These are phyloP conservation scores for Venturia aucupariae DNA, from an alignment of 2,329 filamentous ascomycete genomes.

Conservation along the genomic window DNA sequence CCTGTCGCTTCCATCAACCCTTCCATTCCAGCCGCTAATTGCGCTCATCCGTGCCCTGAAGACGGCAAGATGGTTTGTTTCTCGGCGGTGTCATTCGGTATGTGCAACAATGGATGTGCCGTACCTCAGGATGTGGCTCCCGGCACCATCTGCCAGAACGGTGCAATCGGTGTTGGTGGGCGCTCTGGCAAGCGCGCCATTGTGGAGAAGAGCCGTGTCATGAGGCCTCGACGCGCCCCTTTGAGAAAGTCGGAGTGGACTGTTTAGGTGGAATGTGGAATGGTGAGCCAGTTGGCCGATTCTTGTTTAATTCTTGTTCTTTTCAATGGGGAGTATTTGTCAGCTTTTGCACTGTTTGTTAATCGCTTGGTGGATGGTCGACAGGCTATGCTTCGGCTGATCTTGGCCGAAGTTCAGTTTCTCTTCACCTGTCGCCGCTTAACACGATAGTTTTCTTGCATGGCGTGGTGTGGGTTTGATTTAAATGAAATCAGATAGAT, in stretches of 20 bases:
- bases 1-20: neutral
- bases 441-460: neutral
- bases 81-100: conserved; percentile 15
- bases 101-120: conserved; percentile 18
- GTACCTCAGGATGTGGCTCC: conserved; percentile 27
- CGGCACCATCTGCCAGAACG: conserved; percentile 36
- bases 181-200: neutral
- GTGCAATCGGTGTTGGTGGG: conserved; percentile 26
- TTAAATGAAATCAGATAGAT: neutral
- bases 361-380: neutral
- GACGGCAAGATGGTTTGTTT: conserved; percentile 17
- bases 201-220: neutral
- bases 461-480: neutral
- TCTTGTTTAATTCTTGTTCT: neutral
- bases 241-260: neutral
- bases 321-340: neutral
- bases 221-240: conserved; percentile 2
- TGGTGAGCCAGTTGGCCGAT: neutral
- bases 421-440: neutral
- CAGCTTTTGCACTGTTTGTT: neutral
- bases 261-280: conserved; percentile 2
- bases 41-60: neutral
- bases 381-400: neutral
- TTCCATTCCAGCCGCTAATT: neutral
- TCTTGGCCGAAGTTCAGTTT: neutral